Evolutionary conservation across 306 rosid species (phyloP), one percentile per base, ranked within the genome.

Genomic region (Canavalia gladiata): DNA sequence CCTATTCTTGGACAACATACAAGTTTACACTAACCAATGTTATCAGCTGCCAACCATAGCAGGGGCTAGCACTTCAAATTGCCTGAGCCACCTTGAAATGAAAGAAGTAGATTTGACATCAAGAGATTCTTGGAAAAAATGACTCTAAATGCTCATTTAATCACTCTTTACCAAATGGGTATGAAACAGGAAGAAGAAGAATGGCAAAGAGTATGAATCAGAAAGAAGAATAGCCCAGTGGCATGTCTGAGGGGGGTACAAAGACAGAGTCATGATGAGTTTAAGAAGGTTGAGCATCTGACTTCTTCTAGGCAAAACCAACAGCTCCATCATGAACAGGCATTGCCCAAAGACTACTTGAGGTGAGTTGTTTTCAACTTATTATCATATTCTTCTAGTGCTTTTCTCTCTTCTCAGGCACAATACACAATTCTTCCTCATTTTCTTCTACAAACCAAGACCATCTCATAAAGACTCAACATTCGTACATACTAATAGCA

Each of bases 291-390:
- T 31, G 37, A 9, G 31, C 0, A 2, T 31, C 66, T 59, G 7
- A 59, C 25, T 0, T 28, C 66, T 59, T 31, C 66, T 8, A 59
- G 41, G 41, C 41, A 59, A 31, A 59, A 59, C 8, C 9, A 18
- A 7, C 31, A 55, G 60, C 9, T 18, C 25, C 25, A 18, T 58
- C 39, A 0, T 30, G 65, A 33, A 58, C 39, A 58, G 39, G 25
- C 25, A 58, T 13, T 58, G 39, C 65, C 39, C 2, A 8, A 30
- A 30, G 65, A 58, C 65, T 30, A 60, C 4, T 63, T 63, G 46
- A 63, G 46, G 68, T 12, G 68, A 13, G 68, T 35, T 62, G 25
- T 34, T 63, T 63, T 63, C 65, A 30, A 58, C 33, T 58, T 30
- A 12, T 63, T 35, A 13, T 12, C 47, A 46, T 18, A 18, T 18